phyloP scores from a whole-genome alignment of 1,284 basidiomycete species.

The Gymnopus androsaceus region DNA sequence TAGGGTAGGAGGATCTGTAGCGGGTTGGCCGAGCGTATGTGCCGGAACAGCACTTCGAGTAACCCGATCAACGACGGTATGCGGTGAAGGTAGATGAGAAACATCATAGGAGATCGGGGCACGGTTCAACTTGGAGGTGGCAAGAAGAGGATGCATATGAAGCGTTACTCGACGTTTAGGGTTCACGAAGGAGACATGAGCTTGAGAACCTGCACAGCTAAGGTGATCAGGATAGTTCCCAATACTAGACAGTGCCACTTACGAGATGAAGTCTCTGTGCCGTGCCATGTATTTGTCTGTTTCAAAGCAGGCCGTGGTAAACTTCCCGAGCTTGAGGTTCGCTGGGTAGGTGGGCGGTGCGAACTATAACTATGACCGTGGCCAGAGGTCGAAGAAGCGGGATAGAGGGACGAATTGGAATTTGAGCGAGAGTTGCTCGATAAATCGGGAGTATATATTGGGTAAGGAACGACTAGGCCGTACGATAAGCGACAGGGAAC shows the following conservation, averaged over 20 bases:
- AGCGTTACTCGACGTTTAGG: slow-evolving; percentile 40
- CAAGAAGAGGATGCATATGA: slow-evolving; percentile 65
- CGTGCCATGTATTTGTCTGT: slow-evolving; percentile 25
- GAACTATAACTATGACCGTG: slow-evolving; percentile 10
- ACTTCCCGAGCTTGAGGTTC: slow-evolving; percentile 20
- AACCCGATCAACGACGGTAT: slow-evolving; percentile 56
- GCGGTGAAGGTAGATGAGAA: slow-evolving; percentile 55
- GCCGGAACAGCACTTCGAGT: slow-evolving; percentile 56
- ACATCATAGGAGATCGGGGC: slow-evolving; percentile 66
- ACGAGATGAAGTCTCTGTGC: slow-evolving; percentile 9
- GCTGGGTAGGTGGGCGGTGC: slow-evolving; percentile 16
- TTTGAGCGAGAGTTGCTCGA: slow-evolving; percentile 19
- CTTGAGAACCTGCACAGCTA: slow-evolving; percentile 35
- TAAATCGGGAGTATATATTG: slow-evolving; percentile 21
- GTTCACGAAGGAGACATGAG: slow-evolving; percentile 42
- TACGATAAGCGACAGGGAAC: background rate
- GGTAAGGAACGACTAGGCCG: slow-evolving; percentile 20
- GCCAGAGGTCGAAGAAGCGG: slow-evolving; percentile 15
- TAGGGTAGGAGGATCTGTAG: slow-evolving; percentile 58
- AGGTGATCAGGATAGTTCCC: background rate
- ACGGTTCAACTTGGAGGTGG: slow-evolving; percentile 51
- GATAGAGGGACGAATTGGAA: slow-evolving; percentile 21
- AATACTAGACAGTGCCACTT: slow-evolving; percentile 13
- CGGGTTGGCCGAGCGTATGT: slow-evolving; percentile 60
- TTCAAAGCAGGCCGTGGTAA: slow-evolving; percentile 22